phyloP scores from a whole-genome alignment of 1,284 basidiomycete genomes.

The Ceratobasidium sp. region DNA sequence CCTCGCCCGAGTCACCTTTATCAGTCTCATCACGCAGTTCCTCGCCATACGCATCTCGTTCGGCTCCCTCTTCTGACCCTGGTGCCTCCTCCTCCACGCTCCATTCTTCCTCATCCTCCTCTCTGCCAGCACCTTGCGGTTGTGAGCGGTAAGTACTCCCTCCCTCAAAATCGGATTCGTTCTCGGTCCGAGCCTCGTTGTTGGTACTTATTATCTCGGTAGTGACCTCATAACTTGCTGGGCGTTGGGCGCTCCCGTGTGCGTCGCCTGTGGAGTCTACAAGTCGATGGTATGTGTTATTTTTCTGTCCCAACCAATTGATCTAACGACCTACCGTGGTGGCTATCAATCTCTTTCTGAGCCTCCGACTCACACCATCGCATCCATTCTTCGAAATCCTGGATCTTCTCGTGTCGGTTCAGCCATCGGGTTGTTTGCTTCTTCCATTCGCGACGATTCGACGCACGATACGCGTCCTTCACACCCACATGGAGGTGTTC shows the following conservation, averaged over 20 bases:
- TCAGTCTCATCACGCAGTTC: not conserved
- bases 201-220: not conserved
- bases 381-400: constrained; percentile 10
- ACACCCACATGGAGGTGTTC: constrained; percentile 37
- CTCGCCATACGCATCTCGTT: constrained; percentile 15
- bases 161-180: not conserved
- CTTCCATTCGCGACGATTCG: constrained; percentile 13
- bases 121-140: not conserved
- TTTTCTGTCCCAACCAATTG: not conserved
- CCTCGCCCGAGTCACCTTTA: not conserved
- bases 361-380: constrained; percentile 1
- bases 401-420: constrained; percentile 18
- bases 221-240: not conserved
- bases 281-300: not conserved
- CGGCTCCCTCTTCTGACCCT: constrained; percentile 17
- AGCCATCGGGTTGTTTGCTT: constrained; percentile 16
- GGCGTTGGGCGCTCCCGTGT: too few relatives aligned
- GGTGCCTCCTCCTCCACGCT: constrained; percentile 1
- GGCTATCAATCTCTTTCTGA: not conserved
- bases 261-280: not conserved
- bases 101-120: not conserved
- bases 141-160: not conserved
- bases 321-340: not conserved
- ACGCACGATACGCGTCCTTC: constrained; percentile 19
- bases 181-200: not conserved